Percentiles rank a stretch among this genome's conserved stretches.
phyloP scores from a whole-genome alignment of 2,329 filamentous ascomycete species.

The Cladosporium velox region DNA sequence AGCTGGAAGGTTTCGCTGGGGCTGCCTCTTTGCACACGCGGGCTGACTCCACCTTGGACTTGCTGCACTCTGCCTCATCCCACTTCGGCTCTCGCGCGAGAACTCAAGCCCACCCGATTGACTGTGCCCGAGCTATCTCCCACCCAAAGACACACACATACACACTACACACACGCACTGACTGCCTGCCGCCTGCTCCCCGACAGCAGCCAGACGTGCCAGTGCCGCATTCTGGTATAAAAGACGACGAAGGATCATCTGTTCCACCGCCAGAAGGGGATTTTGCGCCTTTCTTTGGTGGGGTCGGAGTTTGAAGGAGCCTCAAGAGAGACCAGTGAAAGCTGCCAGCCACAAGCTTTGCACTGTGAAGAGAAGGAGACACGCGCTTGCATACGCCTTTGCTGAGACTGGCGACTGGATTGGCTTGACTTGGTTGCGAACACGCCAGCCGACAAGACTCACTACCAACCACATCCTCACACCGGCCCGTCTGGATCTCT shows the following conservation, averaged over 20 bases:
- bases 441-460: background rate
- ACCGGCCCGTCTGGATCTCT: background rate
- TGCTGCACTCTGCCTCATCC: slow-evolving; percentile 7
- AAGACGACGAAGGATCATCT: background rate
- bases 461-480: background rate
- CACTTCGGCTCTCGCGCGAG: slow-evolving; percentile 2
- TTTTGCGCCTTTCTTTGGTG: slow-evolving; percentile 17
- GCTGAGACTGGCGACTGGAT: background rate
- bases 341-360: background rate
- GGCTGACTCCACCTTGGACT: slow-evolving; percentile 8
- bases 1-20: background rate
- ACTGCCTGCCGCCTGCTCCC: background rate
- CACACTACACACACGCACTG: background rate
- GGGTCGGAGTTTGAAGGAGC: slow-evolving; percentile 4
- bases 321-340: background rate
- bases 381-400: background rate
- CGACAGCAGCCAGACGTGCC: background rate
- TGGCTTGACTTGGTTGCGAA: background rate
- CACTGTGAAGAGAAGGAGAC: background rate
- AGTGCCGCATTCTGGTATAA: background rate
- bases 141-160: background rate
- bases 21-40: background rate
- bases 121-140: background rate
- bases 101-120: slow-evolving; percentile 2
- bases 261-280: background rate